phyloP scores from a whole-genome alignment of 768 basidiomycete species.

The Lactarius trivialis region DNA sequence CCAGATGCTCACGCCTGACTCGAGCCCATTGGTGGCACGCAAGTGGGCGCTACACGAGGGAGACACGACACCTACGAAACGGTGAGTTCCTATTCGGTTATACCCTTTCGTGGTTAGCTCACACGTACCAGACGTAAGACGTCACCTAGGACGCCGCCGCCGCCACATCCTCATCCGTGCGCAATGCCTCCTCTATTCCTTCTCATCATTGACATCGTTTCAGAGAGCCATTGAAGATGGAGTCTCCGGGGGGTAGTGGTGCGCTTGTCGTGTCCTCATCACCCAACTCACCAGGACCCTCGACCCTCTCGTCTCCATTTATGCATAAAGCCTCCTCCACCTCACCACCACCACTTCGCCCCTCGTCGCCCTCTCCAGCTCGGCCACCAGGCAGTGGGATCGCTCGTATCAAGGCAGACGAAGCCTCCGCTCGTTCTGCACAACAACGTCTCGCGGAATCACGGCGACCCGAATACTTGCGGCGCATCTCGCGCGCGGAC shows the following conservation, averaged over 20 bases:
- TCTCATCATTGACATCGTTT: neutral
- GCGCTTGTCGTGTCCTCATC: conserved; percentile 16
- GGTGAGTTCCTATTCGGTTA: conserved; percentile 3
- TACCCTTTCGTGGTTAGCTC: neutral
- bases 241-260: conserved; percentile 14
- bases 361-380: conserved; percentile 27
- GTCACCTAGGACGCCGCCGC: conserved; percentile 6
- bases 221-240: conserved; percentile 2
- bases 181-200: neutral
- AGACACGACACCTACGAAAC: conserved; percentile 16
- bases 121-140: conserved; percentile 14
- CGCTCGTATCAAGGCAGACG: conserved; percentile 50
- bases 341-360: conserved; percentile 5
- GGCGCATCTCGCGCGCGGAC: conserved; percentile 34
- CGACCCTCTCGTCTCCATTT: conserved; percentile 31
- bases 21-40: conserved; percentile 17
- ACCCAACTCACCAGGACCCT: conserved; percentile 24
- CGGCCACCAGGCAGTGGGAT: conserved; percentile 45
- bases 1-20: conserved; percentile 22
- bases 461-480: conserved; percentile 66
- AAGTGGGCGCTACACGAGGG: conserved; percentile 16
- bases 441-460: conserved; percentile 51
- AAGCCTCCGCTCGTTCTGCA: conserved; percentile 43
- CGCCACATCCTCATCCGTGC: conserved; percentile 4
- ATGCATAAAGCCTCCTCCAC: conserved; percentile 24